Conservation (phyloP, 345 rosid species). For the Heritiera fomes region DNA sequence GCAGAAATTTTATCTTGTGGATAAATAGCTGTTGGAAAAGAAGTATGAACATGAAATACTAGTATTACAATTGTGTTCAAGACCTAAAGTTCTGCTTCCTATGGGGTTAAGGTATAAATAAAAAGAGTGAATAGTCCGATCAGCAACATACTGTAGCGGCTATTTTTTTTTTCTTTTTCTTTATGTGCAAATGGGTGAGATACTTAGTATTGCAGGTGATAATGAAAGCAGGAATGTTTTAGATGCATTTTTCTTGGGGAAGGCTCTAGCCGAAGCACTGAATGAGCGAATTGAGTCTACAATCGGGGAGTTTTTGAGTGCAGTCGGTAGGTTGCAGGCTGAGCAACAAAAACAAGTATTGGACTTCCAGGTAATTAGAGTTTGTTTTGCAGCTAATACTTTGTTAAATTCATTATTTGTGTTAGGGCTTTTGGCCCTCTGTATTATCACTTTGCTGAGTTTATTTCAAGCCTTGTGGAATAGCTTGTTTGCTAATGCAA, state of each 20-base stretch:
- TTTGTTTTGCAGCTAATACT: background rate
- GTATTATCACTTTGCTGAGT: background rate
- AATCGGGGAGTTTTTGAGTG: slow-evolving; percentile 77
- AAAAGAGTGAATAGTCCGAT: background rate
- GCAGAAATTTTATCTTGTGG: background rate
- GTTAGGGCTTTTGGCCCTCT: background rate
- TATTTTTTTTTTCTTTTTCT: too few relatives aligned
- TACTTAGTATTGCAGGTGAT: slow-evolving; percentile 50
- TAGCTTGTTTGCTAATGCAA: background rate
- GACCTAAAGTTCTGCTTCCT: too few relatives aligned
- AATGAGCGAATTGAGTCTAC: slow-evolving; percentile 80
- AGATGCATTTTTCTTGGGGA: slow-evolving; percentile 95
- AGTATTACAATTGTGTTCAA: background rate
- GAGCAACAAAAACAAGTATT: slow-evolving; percentile 92
- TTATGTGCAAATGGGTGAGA: background rate
- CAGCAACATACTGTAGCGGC: too few relatives aligned
- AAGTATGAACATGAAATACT: background rate
- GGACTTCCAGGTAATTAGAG: slow-evolving; percentile 68
- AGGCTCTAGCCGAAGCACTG: slow-evolving; percentile 85
- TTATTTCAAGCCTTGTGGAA: background rate
- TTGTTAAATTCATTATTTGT: background rate
- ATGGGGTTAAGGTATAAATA: background rate
- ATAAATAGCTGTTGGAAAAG: background rate
- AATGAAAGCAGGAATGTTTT: slow-evolving; percentile 59
- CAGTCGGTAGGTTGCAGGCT: slow-evolving; percentile 72